Evolutionary conservation across 495 filamentous ascomycete genomes (phyloP).

Genomic region (Lophiostoma macrostomum): DNA sequence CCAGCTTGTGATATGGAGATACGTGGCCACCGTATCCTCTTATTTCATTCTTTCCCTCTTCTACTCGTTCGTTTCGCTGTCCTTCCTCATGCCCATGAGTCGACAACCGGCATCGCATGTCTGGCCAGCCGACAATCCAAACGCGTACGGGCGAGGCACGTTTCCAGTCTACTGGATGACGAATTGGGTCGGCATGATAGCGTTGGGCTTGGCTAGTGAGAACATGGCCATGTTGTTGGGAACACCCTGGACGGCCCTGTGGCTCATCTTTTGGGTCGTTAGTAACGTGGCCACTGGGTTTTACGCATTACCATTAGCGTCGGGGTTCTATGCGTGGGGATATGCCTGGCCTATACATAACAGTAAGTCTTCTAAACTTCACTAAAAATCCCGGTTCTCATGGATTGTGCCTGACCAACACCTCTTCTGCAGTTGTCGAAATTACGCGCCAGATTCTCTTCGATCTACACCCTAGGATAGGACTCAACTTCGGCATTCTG

Average conservation of each 20-base stretch:
- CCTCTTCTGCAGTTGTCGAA: slow-evolving; percentile 52
- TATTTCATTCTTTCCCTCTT: slow-evolving; percentile 67
- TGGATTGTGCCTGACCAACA: slow-evolving; percentile 3
- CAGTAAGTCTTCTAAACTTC: slow-evolving; percentile 44
- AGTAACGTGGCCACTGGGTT: slow-evolving; percentile 66
- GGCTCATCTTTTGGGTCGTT: slow-evolving; percentile 76
- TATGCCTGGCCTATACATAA: slow-evolving; percentile 72
- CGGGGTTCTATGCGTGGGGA: slow-evolving; percentile 63
- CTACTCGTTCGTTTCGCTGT: slow-evolving; percentile 48
- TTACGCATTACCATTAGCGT: slow-evolving; percentile 58
- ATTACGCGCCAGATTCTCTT: slow-evolving; percentile 62
- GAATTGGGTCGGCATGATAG: slow-evolving; percentile 68
- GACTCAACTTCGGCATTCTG: slow-evolving; percentile 62
- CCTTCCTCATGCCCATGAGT: slow-evolving; percentile 56
- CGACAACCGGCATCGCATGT: slow-evolving; percentile 43
- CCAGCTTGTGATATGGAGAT: slow-evolving; percentile 62
- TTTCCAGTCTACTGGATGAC: slow-evolving; percentile 75
- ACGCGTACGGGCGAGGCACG: slow-evolving; percentile 56
- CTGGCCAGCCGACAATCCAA: slow-evolving; percentile 41
- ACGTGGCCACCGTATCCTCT: slow-evolving; percentile 55
- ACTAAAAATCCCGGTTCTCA: not conserved
- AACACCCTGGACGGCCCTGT: slow-evolving; percentile 63
- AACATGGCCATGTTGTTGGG: slow-evolving; percentile 71
- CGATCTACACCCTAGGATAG: slow-evolving; percentile 58
- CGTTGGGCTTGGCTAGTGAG: slow-evolving; percentile 66